Conservation (phyloP, 495 filamentous ascomycete species). For the Bacidia rubella region DNA sequence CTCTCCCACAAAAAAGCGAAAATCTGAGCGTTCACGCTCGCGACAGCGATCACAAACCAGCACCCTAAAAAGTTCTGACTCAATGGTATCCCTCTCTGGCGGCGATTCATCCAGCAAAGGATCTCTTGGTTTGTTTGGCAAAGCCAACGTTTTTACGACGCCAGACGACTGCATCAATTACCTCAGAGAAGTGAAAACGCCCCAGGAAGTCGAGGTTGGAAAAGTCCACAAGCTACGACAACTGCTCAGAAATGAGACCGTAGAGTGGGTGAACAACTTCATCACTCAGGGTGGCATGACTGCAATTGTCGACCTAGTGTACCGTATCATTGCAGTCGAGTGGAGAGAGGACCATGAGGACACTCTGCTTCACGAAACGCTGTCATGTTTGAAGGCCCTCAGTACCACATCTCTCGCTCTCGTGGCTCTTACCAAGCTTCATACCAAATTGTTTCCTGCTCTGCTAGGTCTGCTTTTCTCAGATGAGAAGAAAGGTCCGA, state of each 20-base stretch:
- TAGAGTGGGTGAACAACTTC: conserved; percentile 88
- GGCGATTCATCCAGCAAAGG: conserved; percentile 29
- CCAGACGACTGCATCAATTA: conserved; percentile 77
- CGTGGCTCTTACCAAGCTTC: conserved; percentile 65
- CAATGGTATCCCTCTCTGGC: conserved; percentile 35
- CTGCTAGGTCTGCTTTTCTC: conserved; percentile 85
- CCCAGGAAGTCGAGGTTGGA: conserved; percentile 77
- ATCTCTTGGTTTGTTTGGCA: conserved; percentile 23
- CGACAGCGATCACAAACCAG: conserved; percentile 30
- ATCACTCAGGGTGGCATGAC: conserved; percentile 82
- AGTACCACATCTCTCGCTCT: conserved; percentile 82
- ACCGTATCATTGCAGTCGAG: conserved; percentile 85
- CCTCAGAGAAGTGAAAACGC: conserved; percentile 60
- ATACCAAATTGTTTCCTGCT: conserved; percentile 70
- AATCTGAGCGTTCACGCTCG: conserved; percentile 25
- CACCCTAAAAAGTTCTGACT: conserved; percentile 31
- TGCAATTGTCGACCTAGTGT: conserved; percentile 72
- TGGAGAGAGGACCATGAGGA: conserved; percentile 99
- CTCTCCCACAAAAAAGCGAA: conserved; percentile 49
- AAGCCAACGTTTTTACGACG: conserved; percentile 35
- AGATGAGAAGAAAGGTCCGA: conserved; percentile 90
- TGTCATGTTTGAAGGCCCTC: conserved; percentile 88
- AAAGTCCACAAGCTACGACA: conserved; percentile 86
- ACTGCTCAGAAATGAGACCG: conserved; percentile 83
- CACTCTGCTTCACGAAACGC: conserved; percentile 74